Evolutionary conservation across 2,329 filamentous ascomycete species (phyloP).

Genomic region (Aureobasidium sp.): DNA sequence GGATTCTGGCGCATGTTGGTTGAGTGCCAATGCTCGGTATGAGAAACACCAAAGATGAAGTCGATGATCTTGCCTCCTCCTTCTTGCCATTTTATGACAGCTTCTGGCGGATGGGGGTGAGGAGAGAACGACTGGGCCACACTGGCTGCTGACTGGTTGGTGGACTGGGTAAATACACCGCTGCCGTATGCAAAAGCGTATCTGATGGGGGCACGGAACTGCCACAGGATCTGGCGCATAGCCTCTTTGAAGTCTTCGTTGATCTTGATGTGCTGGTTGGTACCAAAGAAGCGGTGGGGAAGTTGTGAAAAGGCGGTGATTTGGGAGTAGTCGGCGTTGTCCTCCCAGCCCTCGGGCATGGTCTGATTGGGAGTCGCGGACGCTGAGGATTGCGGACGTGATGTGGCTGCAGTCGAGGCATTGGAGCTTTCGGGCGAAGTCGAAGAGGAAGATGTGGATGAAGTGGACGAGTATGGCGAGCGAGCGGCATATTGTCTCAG

Average conservation of each 20-base stretch:
- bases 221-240: constrained; percentile 75
- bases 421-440: not conserved
- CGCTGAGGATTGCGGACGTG: not conserved
- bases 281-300: constrained; percentile 73
- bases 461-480: not conserved
- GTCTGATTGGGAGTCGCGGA: constrained; percentile 17
- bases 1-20: constrained; percentile 83
- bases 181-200: constrained; percentile 98
- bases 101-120: constrained; percentile 73
- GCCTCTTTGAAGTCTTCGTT: constrained; percentile 93
- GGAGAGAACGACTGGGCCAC: constrained; percentile 49
- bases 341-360: constrained; percentile 59
- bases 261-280: constrained; percentile 94
- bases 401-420: not conserved
- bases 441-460: not conserved
- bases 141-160: constrained; percentile 31
- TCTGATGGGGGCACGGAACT: constrained; percentile 85
- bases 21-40: constrained; percentile 94
- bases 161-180: constrained; percentile 79
- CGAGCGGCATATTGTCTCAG: not conserved
- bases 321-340: constrained; percentile 55
- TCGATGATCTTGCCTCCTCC: constrained; percentile 94
- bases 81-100: constrained; percentile 76
- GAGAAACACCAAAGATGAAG: constrained; percentile 92
- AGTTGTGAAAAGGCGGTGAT: constrained; percentile 69